Base-by-base conservation (phyloP, 1,284 basidiomycete species). In the Leccinum pachyderme region DNA sequence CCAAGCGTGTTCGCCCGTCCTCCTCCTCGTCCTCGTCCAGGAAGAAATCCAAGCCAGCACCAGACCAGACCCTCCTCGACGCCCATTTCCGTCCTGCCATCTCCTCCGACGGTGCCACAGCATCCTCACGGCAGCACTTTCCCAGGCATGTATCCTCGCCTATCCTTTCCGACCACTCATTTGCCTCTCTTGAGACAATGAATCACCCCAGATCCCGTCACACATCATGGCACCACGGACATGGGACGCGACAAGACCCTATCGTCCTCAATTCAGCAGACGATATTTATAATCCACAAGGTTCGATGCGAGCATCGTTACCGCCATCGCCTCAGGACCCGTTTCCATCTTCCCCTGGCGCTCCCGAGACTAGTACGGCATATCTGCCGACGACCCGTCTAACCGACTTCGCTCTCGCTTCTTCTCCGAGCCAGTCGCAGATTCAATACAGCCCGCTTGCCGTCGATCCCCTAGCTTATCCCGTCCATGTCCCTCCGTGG, bases 381-480 rank as follows among this genome's bases (percentile, higher is more conserved):
- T 49, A 49, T 25, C 45, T 55, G 52, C 50, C 47, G 47, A 53
- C 49, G 49, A 48, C 22, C 7, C 39, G 29, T 49, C 57, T 15
- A 22, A 44, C 54, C 7, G 32, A 51, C 44, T 41, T 54, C 41
- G 52, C 22, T 51, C 55, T 63, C 31, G 33, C 51, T 29, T 24
- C 18, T 13, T 48, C 35, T 47, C 52, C 51, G 46, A 35, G 24
- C 15, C 53, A 33, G 28, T 32, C 28, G 2, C 22, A 43, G 25
- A 18, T 52, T 11, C 48, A 59, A 47, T 77, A 78, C 59, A 54
- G 57, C 31, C 56, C 68, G 52, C 68, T 86, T 13, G 73, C 75
- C 49, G 66, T 77, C 41, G 81, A 85, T 57, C 78, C 81, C 27
- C 59, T 73, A 1, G 53, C 57, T 11, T 83, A 81, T 63, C 65